Evolutionary conservation across 257 asterid genomes (phyloP).

Genomic region (Solanum appendiculatum): DNA sequence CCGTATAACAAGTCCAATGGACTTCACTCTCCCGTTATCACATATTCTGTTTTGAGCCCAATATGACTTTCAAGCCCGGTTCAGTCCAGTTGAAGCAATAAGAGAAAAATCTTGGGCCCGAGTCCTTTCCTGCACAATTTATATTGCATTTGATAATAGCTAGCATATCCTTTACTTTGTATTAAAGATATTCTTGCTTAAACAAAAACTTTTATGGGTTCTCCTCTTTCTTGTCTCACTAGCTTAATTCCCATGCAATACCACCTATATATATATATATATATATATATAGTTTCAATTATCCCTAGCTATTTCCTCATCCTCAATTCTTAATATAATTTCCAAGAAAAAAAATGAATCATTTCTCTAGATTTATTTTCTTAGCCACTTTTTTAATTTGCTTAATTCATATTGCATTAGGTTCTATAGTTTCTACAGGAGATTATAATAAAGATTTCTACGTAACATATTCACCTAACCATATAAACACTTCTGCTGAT

Average conservation of each 20-base stretch:
- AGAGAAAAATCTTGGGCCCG: too few relatives aligned
- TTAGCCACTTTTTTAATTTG: background rate
- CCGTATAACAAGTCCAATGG: too few relatives aligned
- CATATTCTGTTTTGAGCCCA: too few relatives aligned
- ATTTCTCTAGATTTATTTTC: constrained; percentile 2
- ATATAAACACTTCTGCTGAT: constrained; percentile 67
- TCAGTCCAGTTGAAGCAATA: too few relatives aligned
- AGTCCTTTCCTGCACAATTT: too few relatives aligned
- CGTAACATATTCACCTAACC: constrained; percentile 71
- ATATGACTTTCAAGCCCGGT: too few relatives aligned
- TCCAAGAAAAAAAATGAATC: constrained; percentile 6
- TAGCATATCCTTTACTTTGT: constrained; percentile 44
- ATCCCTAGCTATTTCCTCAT: background rate
- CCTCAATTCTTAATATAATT: background rate
- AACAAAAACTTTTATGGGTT: constrained; percentile 26
- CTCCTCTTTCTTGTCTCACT: constrained; percentile 20
- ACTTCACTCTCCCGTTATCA: too few relatives aligned
- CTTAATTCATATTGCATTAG: constrained; percentile 20
- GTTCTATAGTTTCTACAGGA: constrained; percentile 63
- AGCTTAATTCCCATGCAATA: constrained; percentile 18
- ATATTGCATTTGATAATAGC: background rate
- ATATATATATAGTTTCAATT: background rate
- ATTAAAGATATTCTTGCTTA: constrained; percentile 69
- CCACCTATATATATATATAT: constrained; percentile 7
- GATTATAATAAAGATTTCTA: constrained; percentile 78